Percentiles rank a stretch among this genome's conserved stretches.
Conservation (phyloP, 306 rosid genomes). For the Rosa multiflora region DNA sequence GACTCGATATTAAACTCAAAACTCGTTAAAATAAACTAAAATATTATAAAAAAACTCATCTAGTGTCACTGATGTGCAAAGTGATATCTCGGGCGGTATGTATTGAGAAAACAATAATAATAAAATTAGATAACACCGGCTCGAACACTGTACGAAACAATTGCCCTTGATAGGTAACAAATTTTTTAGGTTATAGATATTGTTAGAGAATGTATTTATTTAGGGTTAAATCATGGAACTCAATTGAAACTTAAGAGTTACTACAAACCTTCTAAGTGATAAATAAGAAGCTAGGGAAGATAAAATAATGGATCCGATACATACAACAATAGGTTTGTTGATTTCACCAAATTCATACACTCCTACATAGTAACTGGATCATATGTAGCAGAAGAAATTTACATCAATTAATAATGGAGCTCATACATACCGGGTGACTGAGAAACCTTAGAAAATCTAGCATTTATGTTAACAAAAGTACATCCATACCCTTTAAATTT, state of each 20-base stretch:
- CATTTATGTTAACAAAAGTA: slow-evolving; percentile 23
- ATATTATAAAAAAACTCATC: too few relatives aligned
- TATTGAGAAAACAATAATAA: too few relatives aligned
- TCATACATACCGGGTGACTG: slow-evolving; percentile 14
- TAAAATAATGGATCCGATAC: too few relatives aligned
- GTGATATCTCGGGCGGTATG: not conserved
- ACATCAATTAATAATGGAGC: slow-evolving; percentile 27
- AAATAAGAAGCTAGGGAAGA: too few relatives aligned
- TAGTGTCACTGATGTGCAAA: not conserved
- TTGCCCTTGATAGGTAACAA: not conserved
- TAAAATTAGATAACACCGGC: too few relatives aligned
- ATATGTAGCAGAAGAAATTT: not conserved
- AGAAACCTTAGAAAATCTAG: slow-evolving; percentile 18
- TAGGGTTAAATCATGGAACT: not conserved
- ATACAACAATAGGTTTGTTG: too few relatives aligned
- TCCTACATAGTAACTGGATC: not conserved
- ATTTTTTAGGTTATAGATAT: not conserved
- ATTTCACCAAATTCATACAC: too few relatives aligned
- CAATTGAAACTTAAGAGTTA: not conserved
- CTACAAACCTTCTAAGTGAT: too few relatives aligned
- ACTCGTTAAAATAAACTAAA: too few relatives aligned
- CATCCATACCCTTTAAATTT: slow-evolving; percentile 14
- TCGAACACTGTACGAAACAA: not conserved
- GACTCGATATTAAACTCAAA: not conserved
- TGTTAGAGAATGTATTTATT: not conserved